Percentiles rank a stretch among this genome's conserved stretches.
phyloP scores from a whole-genome alignment of 2,329 filamentous ascomycete species.

The Colletotrichum paranaense region DNA sequence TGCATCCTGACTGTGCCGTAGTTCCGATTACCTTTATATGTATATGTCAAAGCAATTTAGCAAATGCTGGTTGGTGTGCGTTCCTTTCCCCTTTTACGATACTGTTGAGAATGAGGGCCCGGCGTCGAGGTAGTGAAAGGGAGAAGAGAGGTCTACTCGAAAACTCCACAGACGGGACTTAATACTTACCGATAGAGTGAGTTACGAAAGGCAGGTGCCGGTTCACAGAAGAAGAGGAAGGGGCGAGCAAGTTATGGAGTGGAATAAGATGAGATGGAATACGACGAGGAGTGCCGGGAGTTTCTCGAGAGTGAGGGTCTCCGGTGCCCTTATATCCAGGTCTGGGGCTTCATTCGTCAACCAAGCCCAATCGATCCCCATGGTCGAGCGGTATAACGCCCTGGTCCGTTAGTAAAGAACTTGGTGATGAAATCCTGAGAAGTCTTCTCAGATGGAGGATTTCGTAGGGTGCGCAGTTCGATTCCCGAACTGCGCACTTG shows the following conservation, averaged over 20 bases:
- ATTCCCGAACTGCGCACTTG: not conserved
- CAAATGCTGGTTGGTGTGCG: not conserved
- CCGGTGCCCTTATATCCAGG: not conserved
- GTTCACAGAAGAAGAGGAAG: not conserved
- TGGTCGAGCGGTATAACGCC: slow-evolving; percentile 15
- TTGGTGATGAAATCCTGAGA: slow-evolving; percentile 10
- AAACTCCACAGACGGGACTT: not conserved
- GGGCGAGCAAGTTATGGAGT: not conserved
- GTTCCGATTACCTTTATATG: not conserved
- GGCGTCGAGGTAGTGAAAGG: not conserved
- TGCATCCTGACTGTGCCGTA: not conserved
- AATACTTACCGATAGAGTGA: not conserved
- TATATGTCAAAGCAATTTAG: not conserved
- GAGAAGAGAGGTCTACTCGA: not conserved
- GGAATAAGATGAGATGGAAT: not conserved
- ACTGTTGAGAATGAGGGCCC: not conserved
- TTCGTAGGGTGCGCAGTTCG: slow-evolving; percentile 7
- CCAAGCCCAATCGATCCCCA: slow-evolving; percentile 4
- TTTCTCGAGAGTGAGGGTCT: not conserved
- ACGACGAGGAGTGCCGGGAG: not conserved
- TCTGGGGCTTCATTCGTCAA: not conserved
- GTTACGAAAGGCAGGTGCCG: not conserved
- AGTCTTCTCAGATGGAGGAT: not conserved
- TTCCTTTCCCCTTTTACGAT: not conserved
- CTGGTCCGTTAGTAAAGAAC: slow-evolving; percentile 13